phyloP scores from a whole-genome alignment of 495 filamentous ascomycete species.

The Opeltia flavorubescens region DNA sequence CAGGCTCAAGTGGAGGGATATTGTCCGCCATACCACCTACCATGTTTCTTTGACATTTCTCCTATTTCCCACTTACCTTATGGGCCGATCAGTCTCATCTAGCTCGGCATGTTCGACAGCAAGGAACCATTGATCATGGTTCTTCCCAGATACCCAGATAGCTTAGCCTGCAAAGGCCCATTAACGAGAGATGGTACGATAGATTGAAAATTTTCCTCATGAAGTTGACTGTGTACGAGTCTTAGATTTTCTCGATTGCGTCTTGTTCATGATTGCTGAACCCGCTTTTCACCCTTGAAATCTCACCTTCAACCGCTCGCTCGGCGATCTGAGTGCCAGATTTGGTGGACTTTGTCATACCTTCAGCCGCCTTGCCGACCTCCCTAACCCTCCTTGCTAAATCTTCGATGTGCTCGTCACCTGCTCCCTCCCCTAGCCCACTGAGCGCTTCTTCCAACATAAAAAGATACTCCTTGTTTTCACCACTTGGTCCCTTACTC shows the following conservation, averaged over 20 bases:
- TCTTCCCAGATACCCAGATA: conserved; percentile 1
- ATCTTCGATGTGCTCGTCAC: conserved; percentile 67
- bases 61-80: not conserved
- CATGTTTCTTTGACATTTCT: not conserved
- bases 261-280: not conserved
- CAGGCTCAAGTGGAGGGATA: conserved; percentile 1
- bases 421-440: conserved; percentile 52
- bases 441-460: conserved; percentile 64
- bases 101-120: conserved; percentile 2
- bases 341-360: not conserved
- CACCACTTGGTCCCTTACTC: conserved; percentile 70
- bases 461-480: conserved; percentile 84
- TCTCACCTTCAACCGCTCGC: conserved; percentile 23
- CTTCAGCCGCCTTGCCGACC: conserved; percentile 19
- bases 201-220: not conserved
- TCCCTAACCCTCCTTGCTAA: conserved; percentile 31
- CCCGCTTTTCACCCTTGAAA: conserved; percentile 9
- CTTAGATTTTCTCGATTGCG: not conserved
- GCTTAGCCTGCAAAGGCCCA: conserved; percentile 5
- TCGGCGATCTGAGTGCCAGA: conserved; percentile 6
- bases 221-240: not conserved
- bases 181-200: conserved; percentile 1
- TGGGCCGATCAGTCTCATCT: conserved; percentile 3
- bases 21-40: not conserved
- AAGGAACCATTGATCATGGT: not conserved